phyloP scores from a whole-genome alignment of 1,284 basidiomycete species.

The Ustilago bromivora region DNA sequence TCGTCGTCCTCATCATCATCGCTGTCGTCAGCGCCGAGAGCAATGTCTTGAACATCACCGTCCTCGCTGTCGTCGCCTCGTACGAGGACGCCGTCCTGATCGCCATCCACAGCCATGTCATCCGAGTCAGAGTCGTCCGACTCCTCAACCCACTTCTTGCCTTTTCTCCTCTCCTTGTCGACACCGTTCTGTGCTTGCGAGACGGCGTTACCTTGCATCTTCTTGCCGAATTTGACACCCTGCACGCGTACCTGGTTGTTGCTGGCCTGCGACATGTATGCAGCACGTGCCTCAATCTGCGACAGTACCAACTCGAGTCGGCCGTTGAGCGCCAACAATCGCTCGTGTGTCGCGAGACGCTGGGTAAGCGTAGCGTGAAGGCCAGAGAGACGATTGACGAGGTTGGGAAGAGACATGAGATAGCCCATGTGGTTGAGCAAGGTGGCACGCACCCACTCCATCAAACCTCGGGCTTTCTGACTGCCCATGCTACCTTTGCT shows the following conservation, averaged over 20 bases:
- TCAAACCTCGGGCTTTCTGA: slow-evolving; percentile 75
- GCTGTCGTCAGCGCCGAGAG: slow-evolving; percentile 49
- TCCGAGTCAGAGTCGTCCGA: slow-evolving; percentile 53
- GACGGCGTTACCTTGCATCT: slow-evolving; percentile 32
- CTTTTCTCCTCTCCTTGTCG: slow-evolving; percentile 44
- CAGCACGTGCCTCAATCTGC: slow-evolving; percentile 83
- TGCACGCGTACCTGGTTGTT: slow-evolving; percentile 53
- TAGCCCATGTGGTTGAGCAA: slow-evolving; percentile 89
- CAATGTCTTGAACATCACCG: slow-evolving; percentile 59
- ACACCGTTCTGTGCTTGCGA: slow-evolving; percentile 2
- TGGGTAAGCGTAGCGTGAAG: slow-evolving; percentile 85
- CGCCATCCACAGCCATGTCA: slow-evolving; percentile 49
- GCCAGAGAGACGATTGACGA: slow-evolving; percentile 83
- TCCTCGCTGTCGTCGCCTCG: slow-evolving; percentile 51
- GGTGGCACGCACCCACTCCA: slow-evolving; percentile 89
- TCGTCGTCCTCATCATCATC: slow-evolving; percentile 51
- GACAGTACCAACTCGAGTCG: slow-evolving; percentile 91
- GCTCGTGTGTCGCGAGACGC: slow-evolving; percentile 85
- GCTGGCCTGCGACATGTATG: slow-evolving; percentile 55
- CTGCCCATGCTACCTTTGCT: slow-evolving; percentile 60
- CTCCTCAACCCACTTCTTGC: slow-evolving; percentile 60
- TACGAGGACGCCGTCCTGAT: slow-evolving; percentile 37
- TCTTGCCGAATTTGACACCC: slow-evolving; percentile 58
- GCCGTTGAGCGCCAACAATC: slow-evolving; percentile 85
- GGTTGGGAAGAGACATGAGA: slow-evolving; percentile 91